Evolutionary conservation across 352 stramenopile genomes (phyloP), one percentile per base, ranked within the genome.

Genomic region (Phytopythium sindhum): DNA sequence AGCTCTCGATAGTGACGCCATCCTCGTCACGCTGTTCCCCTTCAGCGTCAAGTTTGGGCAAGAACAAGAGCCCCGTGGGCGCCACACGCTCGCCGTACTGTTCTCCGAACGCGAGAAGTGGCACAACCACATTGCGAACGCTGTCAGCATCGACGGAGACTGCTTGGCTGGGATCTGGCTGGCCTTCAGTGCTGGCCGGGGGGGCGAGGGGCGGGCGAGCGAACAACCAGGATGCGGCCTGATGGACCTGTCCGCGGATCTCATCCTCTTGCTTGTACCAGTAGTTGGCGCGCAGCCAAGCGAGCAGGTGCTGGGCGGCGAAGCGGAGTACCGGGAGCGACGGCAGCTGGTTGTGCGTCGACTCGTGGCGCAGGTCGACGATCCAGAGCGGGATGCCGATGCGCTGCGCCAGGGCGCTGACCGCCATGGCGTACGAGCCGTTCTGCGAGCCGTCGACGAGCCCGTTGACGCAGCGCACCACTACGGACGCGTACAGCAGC

Each of bases 371-470:
- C 65, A 98, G 65, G 57, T 98, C 92, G 29, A 98, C 94, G 61
- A 98, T 82, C 94, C 94, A 98, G 12, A 90, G 70, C 31, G 94
- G 94, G 48, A 98, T 91, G 58, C 94, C 94, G 23, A 98, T 91
- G 39, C 92, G 80, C 44, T 91, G 77, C 56, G 91, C 96, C 51
- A 95, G 65, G 17, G 69, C 64, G 37, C 86, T 95, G 60, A 95
- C 84, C 4, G 86, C 79, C 72, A 80, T 75, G 23, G 86, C 86
- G 67, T 93, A 93, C 47, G 78, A 66, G 24, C 85, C 85, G 47
- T 86, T 90, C 67, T 95, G 86, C n/a, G 82, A 86, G 19, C 78
- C 77, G 47, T 95, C 86, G 0, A 95, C 86, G 21, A 95, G 70
- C 0, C 86, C 86, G n/a, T 95, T 95, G 35, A 95, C 86, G 47